These are phyloP conservation scores for Hymenoscyphus scutula DNA, from an alignment of 2,329 filamentous ascomycete genomes.

Conservation along the genomic window DNA sequence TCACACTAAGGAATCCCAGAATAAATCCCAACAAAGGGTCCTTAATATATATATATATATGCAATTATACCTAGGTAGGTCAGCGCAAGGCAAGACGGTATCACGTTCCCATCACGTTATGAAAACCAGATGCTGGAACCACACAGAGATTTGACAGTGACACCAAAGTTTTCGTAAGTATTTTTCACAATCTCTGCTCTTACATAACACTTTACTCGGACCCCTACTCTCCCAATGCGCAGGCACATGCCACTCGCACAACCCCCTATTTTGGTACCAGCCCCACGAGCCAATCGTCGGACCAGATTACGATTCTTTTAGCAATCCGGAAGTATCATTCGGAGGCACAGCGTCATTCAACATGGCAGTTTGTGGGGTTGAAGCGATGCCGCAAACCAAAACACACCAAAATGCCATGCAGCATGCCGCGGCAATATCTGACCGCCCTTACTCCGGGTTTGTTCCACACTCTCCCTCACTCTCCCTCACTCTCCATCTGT, in stretches of 20 bases:
- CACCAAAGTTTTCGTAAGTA: slow-evolving; percentile 14
- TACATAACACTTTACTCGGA: slow-evolving; percentile 11
- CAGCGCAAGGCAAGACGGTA: background rate
- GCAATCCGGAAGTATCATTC: slow-evolving; percentile 21
- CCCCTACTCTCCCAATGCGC: slow-evolving; percentile 6
- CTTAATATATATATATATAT: slow-evolving; percentile 1
- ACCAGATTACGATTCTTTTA: slow-evolving; percentile 22
- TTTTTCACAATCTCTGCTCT: slow-evolving; percentile 8
- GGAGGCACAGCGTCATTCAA: slow-evolving; percentile 11
- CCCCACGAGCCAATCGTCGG: slow-evolving; percentile 15
- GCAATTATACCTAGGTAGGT: background rate
- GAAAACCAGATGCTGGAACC: slow-evolving; percentile 3
- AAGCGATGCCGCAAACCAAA: background rate
- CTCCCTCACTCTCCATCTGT: background rate
- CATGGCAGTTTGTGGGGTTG: slow-evolving; percentile 26
- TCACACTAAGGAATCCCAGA: background rate
- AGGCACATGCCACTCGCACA: slow-evolving; percentile 6
- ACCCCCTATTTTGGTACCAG: background rate
- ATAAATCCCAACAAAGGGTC: background rate
- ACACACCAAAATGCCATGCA: slow-evolving; percentile 10
- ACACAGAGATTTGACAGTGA: slow-evolving; percentile 2
- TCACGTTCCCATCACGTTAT: slow-evolving; percentile 12
- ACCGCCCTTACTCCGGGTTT: background rate
- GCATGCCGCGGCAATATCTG: slow-evolving; percentile 1
- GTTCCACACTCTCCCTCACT: background rate